A percentile compares a stretch with the other conserved stretches of the same genome.
These are phyloP conservation scores for Fusarium sp. DNA, from an alignment of 2,329 filamentous ascomycete genomes.

Conservation along the genomic window DNA sequence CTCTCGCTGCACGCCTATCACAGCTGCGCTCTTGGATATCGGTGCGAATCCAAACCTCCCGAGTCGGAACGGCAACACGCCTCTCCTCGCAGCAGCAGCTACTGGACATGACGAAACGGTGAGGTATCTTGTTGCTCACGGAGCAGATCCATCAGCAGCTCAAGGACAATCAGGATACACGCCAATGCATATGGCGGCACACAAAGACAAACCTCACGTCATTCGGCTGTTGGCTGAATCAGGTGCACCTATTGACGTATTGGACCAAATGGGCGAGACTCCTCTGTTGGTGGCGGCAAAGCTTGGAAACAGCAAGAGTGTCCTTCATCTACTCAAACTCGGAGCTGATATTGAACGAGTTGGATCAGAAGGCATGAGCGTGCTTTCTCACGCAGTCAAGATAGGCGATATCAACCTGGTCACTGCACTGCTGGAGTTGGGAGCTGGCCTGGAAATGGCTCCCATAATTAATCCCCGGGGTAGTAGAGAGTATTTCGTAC, in stretches of 20 bases:
- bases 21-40: slow-evolving; percentile 40
- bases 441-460: slow-evolving; percentile 34
- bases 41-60: slow-evolving; percentile 41
- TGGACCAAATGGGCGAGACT: slow-evolving; percentile 41
- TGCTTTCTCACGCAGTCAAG: slow-evolving; percentile 44
- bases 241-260: slow-evolving; percentile 37
- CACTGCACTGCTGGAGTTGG: slow-evolving; percentile 36
- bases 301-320: slow-evolving; percentile 39
- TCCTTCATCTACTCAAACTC: slow-evolving; percentile 37
- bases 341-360: slow-evolving; percentile 42
- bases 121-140: slow-evolving; percentile 42
- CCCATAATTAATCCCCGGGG: slow-evolving; percentile 9
- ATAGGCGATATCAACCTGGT: slow-evolving; percentile 38
- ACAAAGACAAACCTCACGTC: slow-evolving; percentile 41
- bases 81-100: slow-evolving; percentile 40
- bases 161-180: slow-evolving; percentile 41
- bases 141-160: slow-evolving; percentile 36
- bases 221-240: slow-evolving; percentile 37
- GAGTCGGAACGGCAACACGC: slow-evolving; percentile 44
- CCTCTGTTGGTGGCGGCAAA: slow-evolving; percentile 44
- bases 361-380: slow-evolving; percentile 43
- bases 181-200: slow-evolving; percentile 44
- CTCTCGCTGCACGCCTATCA: slow-evolving; percentile 41
- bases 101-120: slow-evolving; percentile 44
- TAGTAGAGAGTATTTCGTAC: slow-evolving; percentile 37